phyloP scores from a whole-genome alignment of 768 basidiomycete genomes.

The Lentinula aciculospora region DNA sequence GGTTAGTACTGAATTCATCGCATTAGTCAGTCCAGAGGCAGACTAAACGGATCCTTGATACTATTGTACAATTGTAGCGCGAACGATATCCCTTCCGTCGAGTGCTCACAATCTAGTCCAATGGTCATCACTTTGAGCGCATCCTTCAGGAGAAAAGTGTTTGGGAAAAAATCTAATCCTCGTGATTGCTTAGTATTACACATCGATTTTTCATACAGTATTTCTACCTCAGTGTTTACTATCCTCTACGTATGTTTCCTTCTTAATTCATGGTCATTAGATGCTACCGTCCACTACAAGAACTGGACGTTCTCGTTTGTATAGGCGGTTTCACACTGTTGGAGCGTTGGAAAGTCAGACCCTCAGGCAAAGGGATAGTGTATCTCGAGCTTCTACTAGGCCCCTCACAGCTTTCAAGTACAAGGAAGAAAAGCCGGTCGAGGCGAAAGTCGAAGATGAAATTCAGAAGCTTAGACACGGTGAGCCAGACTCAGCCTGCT shows the following conservation, averaged over 20 bases:
- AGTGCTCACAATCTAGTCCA: no score
- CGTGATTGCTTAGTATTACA: no score
- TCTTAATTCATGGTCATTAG: constrained; percentile 3
- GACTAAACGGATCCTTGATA: no score
- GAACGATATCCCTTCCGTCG: no score
- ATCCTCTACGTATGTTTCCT: background rate
- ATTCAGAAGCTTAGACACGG: constrained; percentile 5
- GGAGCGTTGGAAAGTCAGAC: constrained; percentile 13
- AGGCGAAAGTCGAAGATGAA: background rate
- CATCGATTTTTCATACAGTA: no score
- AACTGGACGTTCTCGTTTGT: constrained; percentile 20
- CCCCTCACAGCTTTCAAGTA: constrained; percentile 1
- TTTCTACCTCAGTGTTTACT: no score
- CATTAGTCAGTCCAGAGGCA: no score
- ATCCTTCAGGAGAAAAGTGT: no score
- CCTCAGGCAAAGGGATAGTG: constrained; percentile 12
- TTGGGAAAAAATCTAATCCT: no score
- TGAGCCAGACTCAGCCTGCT: background rate
- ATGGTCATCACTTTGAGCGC: no score
- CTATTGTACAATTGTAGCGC: no score
- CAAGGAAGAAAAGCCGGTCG: constrained; percentile 6
- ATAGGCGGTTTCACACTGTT: constrained; percentile 25
- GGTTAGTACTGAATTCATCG: no score
- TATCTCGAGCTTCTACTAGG: background rate
- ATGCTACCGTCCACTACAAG: constrained; percentile 5